Base-by-base conservation (phyloP, 495 filamentous ascomycete genomes). In the Trichocladium uniseriatum region DNA sequence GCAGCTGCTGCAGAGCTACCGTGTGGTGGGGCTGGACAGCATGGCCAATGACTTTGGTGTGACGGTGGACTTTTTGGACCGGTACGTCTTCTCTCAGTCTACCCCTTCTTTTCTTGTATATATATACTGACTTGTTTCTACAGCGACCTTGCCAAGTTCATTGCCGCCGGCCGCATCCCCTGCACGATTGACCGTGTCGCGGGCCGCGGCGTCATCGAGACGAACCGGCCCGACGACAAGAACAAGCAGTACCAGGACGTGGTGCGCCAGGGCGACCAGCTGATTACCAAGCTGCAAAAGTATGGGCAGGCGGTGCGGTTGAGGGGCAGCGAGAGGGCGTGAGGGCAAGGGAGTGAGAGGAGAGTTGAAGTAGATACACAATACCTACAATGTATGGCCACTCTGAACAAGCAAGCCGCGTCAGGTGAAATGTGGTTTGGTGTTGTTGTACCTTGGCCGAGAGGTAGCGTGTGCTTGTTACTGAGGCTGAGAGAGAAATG, bases 221-320 rank as follows among this genome's bases (percentile, higher is more conserved):
- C 91, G 21, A 94, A 95, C 69, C 77, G 94, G 43, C 90, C 92
- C 4, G 94, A 96, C 61, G 89, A 95, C 67, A 97, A 97, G 79
- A 95, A 96, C 75, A 94, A 94, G 74, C 92, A 98, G 68, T 98
- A 97, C 65, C 81, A 89, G 42, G 92, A 96, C 60, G 87, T 96
- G 29, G 88, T 98, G 42, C 92, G 90, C 74, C 91, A 96, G 60
- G 92, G 92, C 22, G 92, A 98, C 69, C 82, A 91, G 58, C 71
- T 98, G 41, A 95, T 98, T 66, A 98, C 94, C 51, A 98, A 98
- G 76, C 74, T 98, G 43, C 92, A 98, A 72, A 98, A 97, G 73
- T 98, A 96, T 62, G 92, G 92, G 18, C 92, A 98, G 72, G 84
- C 91, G 3, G 92, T 98, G 27, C 77, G 94, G 57, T 76, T 98